Base-by-base conservation (phyloP, 1,284 basidiomycete species). In the Pseudozyma thailandica region DNA sequence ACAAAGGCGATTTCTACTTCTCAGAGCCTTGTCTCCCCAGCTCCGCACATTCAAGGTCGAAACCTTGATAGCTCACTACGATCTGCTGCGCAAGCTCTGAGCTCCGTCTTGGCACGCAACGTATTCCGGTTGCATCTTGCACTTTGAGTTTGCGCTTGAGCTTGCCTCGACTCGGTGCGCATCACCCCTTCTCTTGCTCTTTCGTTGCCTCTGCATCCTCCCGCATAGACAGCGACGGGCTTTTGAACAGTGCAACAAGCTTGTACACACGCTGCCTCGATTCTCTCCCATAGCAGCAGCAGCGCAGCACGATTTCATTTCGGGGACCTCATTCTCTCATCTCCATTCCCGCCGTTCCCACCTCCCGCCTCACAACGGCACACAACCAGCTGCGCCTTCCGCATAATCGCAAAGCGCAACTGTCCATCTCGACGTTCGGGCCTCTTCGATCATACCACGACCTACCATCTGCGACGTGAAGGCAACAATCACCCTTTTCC, bases 241-340 rank as follows among this genome's bases (percentile, higher is more conserved):
- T 23, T 15, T 23, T 41, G 20, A 38, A 26, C 18, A n/a, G 39
- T 12, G 28, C 43, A 47, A 45, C 47, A 42, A 50, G 33, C 30
- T 61, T 54, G 37, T n/a, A 38, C 37, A 18, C 37, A 38, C 26
- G 16, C 25, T 27, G 41, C 30, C 13, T 30, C 23, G 26, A 18
- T 26, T 33, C 30, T 35, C 37, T 45, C n/a, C n/a, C n/a, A n/a
- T n/a, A n/a, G n/a, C n/a, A n/a, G 52, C 48, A 41, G 49, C 59
- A 51, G 43, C 52, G 49, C 60, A 62, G 30, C 44, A 43, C 26
- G 38, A 48, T 23, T 63, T 63, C 54, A 63, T 63, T 57, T 48
- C 60, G 35, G 12, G 16, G 25, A 9, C 10, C 18, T 6, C 23
- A n/a, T 43, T 45, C 25, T 21, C 20, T 26, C 57, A 16, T 1